A percentile compares a stretch with the other conserved stretches of the same genome.
Conservation (phyloP, 2,329 filamentous ascomycete genomes). For the Ophiocordyceps camponoti-leonardi region DNA sequence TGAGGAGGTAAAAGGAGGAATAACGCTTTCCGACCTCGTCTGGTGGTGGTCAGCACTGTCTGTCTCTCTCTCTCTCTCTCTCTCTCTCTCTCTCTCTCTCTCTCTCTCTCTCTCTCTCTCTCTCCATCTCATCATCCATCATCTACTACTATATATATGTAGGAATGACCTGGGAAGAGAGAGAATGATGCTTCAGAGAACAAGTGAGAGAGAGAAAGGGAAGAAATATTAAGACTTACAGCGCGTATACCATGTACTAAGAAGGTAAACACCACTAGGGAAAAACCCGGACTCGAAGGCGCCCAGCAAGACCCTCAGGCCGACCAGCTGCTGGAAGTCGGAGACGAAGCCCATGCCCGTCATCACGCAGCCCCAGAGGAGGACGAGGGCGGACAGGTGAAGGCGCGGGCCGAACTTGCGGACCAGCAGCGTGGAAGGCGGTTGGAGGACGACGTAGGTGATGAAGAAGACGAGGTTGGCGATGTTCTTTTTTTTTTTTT, state of each 20-base stretch:
- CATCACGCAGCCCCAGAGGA: constrained; percentile 44
- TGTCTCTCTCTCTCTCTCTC: background rate
- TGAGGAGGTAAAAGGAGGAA: constrained; percentile 51
- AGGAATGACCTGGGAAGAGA: too few species aligned
- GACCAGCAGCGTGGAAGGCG: constrained; percentile 51
- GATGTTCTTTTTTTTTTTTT: constrained; percentile 30
- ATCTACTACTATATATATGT: too few species aligned
- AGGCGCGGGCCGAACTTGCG: constrained; percentile 46
- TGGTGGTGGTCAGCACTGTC: constrained; percentile 7
- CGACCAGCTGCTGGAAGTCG: constrained; percentile 32
- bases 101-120: too few species aligned
- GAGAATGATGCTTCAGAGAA: too few species aligned
- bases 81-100: too few species aligned
- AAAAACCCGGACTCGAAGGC: constrained; percentile 56
- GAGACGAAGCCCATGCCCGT: constrained; percentile 48
- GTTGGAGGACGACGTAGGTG: constrained; percentile 55
- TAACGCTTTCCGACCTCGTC: constrained; percentile 56
- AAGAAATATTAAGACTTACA: constrained; percentile 24
- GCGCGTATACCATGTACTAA: constrained; percentile 58
- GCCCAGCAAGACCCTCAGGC: constrained; percentile 40
- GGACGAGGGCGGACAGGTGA: constrained; percentile 35
- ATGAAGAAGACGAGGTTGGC: constrained; percentile 60
- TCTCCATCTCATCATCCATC: too few species aligned
- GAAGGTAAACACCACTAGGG: constrained; percentile 50
- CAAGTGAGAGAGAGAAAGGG: too few species aligned